Evolutionary conservation across 805 yeast species (phyloP), one percentile per base, ranked within the genome.

Genomic region (Maudiozyma pseudohumilis): DNA sequence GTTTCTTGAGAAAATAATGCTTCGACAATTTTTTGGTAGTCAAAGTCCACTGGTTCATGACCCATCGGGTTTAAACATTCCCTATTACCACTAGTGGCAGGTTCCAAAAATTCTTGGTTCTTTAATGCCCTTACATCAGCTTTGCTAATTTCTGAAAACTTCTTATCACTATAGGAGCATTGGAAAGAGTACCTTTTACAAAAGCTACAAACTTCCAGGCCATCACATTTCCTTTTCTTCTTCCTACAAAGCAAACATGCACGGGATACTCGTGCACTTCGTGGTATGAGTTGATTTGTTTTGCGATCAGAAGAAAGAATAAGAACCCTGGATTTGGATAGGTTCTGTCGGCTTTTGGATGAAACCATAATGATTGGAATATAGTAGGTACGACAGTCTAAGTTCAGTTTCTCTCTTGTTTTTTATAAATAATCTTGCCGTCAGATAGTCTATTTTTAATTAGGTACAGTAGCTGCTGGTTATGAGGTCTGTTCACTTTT

Each of bases 161-260:
- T 31, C 16, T 21, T 31, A 17, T 26, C 25, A 29, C 32, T 32
- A 38, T 40, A 43, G 12, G 21, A 20, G 31, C 46, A 42, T 6
- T 16, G 20, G 13, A 40, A 25, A 5, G 27, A 16, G 18, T 17
- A 29, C 26, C 22, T 32, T n/a, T 19, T 22, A 38, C 46, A 86
- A 56, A 78, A 85, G 23, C 74, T 71, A 56, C 94, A 82, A 1
- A 89, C 92, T 48, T 72, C 79, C 48, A 72, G 70, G 4, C 89
- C 92, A 54, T 80, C 87, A 59, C 94, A 82, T 53, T 79, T 77
- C 44, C 80, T 84, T 53, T 82, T 82, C 59, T 79, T 80, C 58
- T 70, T 72, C 16, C 89, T 68, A 55, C 92, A 81, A 45, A 72
- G 76, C 48, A 77, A 82, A 51, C 92, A 82, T 3, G 92, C 92